Evolutionary conservation across 495 filamentous ascomycete species (phyloP), one percentile per base, ranked within the genome.

Genomic region (Talaromyces borbonicus): DNA sequence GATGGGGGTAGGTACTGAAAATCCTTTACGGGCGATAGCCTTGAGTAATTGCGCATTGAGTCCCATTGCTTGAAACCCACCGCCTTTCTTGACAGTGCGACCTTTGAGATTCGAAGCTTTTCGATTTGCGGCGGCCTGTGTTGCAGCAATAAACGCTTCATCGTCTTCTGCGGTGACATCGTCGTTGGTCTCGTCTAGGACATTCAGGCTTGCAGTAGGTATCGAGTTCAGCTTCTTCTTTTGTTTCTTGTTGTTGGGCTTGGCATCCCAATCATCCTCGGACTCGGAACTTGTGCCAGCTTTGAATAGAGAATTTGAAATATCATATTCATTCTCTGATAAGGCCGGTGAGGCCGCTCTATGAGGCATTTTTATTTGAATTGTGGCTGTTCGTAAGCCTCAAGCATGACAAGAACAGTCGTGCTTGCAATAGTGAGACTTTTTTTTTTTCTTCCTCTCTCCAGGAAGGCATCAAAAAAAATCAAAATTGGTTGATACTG

Each of bases 21-120:
- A 99, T 22, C 92, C 92, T 65, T 96, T 97, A 50, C 83, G 77
- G 12, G 83, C 76, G 40, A 99, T 96, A 4, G 93, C 86, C 56
- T 89, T 87, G 23, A 97, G 68, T 11, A 99, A 70, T 37, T 81
- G 78, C 23, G 76, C 61, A 67, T 83, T 92, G 27, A 99, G 70
- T 71, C 87, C 93, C 90, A 98, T 95, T 31, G 84, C 82, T 63
- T 98, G 92, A 60, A 96, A 99, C 32, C 90, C 92, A 56, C 90
- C 90, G 33, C 87, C 86, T 57, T 92, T 94, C 74, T 97, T 96
- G 11, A 84, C 83, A 5, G 79, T 81, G 51, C 84, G 84, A 31
- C 87, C 83, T 56, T 95, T 95, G 2, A 93, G 46, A 55, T 86
- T 90, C 11, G 81, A 70, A 0, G 73, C 62, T 56, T 95, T 97